These are phyloP conservation scores for Yamadazyma friedrichii DNA, from an alignment of 1,139 yeast genomes.

Conservation along the genomic window DNA sequence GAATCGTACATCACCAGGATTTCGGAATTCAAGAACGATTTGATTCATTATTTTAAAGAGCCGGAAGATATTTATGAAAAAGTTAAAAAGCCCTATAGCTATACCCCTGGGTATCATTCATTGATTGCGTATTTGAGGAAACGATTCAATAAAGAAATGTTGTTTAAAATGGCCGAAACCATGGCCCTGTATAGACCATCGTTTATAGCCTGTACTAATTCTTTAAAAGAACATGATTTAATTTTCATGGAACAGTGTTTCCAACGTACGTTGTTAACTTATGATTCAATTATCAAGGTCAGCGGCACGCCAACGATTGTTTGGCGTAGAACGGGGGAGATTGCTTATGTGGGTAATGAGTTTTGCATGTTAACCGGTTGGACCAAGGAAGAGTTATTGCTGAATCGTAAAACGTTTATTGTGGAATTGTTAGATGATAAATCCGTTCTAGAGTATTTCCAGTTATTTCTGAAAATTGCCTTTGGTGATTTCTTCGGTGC, in stretches of 20 bases:
- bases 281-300: conserved; percentile 76
- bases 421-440: conserved; percentile 89
- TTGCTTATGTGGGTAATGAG: conserved; percentile 91
- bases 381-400: conserved; percentile 66
- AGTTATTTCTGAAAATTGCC: conserved; percentile 79
- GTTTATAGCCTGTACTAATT: conserved; percentile 88
- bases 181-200: conserved; percentile 91
- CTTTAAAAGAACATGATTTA: conserved; percentile 84
- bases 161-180: conserved; percentile 81
- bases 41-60: conserved; percentile 44
- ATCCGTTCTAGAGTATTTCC: conserved; percentile 84
- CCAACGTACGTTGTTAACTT: conserved; percentile 86
- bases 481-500: conserved; percentile 91
- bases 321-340: conserved; percentile 95
- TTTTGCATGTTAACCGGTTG: conserved; percentile 90
- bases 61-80: conserved; percentile 81
- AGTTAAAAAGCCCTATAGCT: conserved; percentile 74
- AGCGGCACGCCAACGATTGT: conserved; percentile 94
- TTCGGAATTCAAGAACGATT: conserved; percentile 17
- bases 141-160: conserved; percentile 66
- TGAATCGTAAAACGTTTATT: conserved; percentile 57
- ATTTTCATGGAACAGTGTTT: conserved; percentile 96
- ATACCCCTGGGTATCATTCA: conserved; percentile 88
- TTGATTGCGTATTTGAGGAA: conserved; percentile 70
- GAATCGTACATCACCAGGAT: conserved; percentile 27